Evolutionary conservation across 768 basidiomycete species (phyloP).

Genomic region (Tricholoma flavovirens): DNA sequence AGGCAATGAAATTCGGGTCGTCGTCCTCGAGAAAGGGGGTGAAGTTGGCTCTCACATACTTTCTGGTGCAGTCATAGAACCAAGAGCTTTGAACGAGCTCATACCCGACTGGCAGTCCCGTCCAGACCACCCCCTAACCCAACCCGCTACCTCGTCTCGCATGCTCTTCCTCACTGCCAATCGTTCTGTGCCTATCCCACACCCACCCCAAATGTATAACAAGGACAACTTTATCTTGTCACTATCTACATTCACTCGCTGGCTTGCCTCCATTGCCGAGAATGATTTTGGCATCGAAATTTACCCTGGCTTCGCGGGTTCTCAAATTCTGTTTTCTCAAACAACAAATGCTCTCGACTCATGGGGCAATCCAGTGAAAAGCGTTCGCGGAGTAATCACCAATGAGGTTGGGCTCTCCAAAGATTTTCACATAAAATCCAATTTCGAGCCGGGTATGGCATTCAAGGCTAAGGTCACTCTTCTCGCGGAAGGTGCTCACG

Average conservation of each 20-base stretch:
- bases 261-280: slow-evolving; percentile 86
- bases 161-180: slow-evolving; percentile 84
- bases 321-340: slow-evolving; percentile 66
- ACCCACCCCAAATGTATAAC: slow-evolving; percentile 97
- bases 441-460: slow-evolving; percentile 94
- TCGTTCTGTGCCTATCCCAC: slow-evolving; percentile 74
- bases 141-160: slow-evolving; percentile 66
- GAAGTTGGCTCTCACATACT: slow-evolving; percentile 95
- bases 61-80: slow-evolving; percentile 93
- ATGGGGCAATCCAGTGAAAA: slow-evolving; percentile 38
- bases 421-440: slow-evolving; percentile 67
- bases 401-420: slow-evolving; percentile 93
- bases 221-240: slow-evolving; percentile 90
- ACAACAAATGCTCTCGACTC: slow-evolving; percentile 37
- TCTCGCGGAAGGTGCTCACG: slow-evolving; percentile 93
- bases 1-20: slow-evolving; percentile 79
- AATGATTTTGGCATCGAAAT: slow-evolving; percentile 80
- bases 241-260: slow-evolving; percentile 81
- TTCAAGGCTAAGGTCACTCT: slow-evolving; percentile 90
- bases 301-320: slow-evolving; percentile 96
- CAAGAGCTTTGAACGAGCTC: slow-evolving; percentile 84
- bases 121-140: slow-evolving; percentile 70
- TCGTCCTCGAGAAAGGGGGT: slow-evolving; percentile 91
- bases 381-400: slow-evolving; percentile 76
- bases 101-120: slow-evolving; percentile 74